Conservation (phyloP, 345 rosid genomes). For the Populus nigra region DNA sequence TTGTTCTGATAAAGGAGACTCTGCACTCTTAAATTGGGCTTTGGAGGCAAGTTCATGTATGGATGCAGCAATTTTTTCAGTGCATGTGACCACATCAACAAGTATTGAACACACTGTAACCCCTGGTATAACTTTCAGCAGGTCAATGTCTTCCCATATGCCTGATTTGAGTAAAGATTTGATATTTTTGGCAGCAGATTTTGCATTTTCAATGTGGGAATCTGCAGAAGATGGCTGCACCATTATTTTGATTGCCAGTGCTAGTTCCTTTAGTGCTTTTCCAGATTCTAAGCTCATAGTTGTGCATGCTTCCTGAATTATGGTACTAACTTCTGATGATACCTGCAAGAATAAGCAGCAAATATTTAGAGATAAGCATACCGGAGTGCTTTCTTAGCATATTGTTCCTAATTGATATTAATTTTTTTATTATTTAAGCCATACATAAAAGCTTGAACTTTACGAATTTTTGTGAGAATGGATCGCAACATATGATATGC, state of each 20-base stretch:
- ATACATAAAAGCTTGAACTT: too few species aligned
- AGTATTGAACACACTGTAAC: conserved; percentile 46
- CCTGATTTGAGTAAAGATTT: conserved; percentile 41
- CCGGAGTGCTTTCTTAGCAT: too few species aligned
- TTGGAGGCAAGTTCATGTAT: conserved; percentile 46
- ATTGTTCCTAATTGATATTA: too few species aligned
- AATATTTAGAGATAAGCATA: too few species aligned
- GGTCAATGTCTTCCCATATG: conserved; percentile 39
- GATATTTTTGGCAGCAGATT: conserved; percentile 29
- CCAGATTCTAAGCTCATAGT: conserved; percentile 50
- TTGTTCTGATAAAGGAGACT: conserved; percentile 7
- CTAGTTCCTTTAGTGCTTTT: conserved; percentile 48
- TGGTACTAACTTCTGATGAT: conserved; percentile 31
- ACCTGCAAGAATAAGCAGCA: conserved; percentile 28
- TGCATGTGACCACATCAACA: conserved; percentile 44
- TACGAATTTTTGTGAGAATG: too few species aligned
- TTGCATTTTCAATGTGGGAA: conserved; percentile 38
- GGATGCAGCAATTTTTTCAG: conserved; percentile 45
- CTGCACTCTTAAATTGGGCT: conserved; percentile 35
- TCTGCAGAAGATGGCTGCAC: conserved; percentile 33
- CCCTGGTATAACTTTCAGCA: conserved; percentile 34
- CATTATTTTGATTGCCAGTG: conserved; percentile 45
- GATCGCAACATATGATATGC: too few species aligned
- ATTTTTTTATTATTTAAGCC: too few species aligned
- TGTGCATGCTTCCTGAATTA: conserved; percentile 37